These are phyloP conservation scores for Pisolithus albus DNA, from an alignment of 768 basidiomycete genomes.

Conservation along the genomic window DNA sequence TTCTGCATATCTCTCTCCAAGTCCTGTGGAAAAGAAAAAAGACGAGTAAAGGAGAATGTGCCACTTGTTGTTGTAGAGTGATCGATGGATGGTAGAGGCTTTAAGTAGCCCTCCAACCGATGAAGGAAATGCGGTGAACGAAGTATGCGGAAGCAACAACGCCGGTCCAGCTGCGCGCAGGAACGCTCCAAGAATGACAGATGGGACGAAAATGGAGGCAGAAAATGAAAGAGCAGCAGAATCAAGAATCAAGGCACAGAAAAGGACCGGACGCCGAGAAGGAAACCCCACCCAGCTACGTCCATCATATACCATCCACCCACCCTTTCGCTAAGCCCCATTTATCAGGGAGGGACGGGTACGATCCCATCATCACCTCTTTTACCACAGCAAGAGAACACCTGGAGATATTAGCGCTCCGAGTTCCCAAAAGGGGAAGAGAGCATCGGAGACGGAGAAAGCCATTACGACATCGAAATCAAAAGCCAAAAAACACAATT, in stretches of 20 bases:
- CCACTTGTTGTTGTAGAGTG: background rate
- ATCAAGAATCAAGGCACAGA: background rate
- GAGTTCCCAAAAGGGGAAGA: constrained; percentile 19
- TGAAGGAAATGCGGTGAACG: background rate
- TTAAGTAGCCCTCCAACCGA: constrained; percentile 16
- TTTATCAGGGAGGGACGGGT: background rate
- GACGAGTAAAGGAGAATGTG: background rate
- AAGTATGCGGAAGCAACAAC: background rate
- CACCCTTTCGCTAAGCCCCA: background rate
- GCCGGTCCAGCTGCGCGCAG: constrained; percentile 12
- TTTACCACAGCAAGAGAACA: constrained; percentile 1
- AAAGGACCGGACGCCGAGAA: background rate
- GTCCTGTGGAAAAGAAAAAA: background rate
- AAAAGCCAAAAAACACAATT: constrained; percentile 16
- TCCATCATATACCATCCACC: background rate
- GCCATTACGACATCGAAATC: constrained; percentile 7
- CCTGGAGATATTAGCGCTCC: constrained; percentile 16
- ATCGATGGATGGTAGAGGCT: background rate
- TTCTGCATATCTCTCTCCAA: constrained; percentile 4
- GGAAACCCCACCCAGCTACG: background rate
- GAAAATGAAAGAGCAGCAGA: background rate
- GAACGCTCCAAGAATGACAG: constrained; percentile 8
- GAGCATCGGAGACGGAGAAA: background rate
- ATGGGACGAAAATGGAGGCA: background rate
- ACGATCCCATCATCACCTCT: background rate